Percentiles rank a stretch among this genome's conserved stretches.
Evolutionary conservation across 106 monocot genomes (phyloP).

Genomic region (Dioscorea dumetorum): DNA sequence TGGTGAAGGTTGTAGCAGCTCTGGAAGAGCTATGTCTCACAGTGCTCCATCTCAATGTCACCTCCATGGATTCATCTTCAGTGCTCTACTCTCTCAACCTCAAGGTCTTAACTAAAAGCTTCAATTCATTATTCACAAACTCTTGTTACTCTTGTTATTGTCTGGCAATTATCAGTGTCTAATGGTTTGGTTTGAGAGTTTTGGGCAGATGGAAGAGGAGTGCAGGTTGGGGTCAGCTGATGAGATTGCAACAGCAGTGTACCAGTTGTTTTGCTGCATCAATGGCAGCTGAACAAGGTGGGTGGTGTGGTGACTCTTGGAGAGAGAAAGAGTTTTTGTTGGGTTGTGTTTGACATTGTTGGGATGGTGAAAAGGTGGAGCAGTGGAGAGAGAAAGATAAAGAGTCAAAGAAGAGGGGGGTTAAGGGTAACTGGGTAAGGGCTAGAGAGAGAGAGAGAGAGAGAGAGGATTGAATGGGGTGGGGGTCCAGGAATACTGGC

Average conservation of each 20-base stretch:
- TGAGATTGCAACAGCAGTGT: conserved; percentile 70
- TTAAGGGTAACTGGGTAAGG: no score
- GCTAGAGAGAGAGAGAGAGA: no score
- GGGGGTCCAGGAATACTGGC: no score
- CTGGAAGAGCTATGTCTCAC: conserved; percentile 67
- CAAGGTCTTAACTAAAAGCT: conserved; percentile 46
- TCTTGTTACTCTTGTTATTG: neutral
- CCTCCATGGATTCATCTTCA: conserved; percentile 35
- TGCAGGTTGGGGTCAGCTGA: conserved; percentile 73
- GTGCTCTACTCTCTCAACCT: conserved; percentile 83
- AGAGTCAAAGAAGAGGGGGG: neutral
- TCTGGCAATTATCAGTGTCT: neutral
- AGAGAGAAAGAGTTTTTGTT: neutral
- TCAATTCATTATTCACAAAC: no score
- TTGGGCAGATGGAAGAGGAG: conserved; percentile 58
- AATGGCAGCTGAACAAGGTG: conserved; percentile 1
- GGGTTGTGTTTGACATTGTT: neutral
- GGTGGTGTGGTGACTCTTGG: neutral
- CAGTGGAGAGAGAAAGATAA: neutral
- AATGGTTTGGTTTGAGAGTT: neutral
- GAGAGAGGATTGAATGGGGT: neutral
- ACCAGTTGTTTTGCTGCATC: conserved; percentile 62
- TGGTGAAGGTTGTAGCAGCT: conserved; percentile 47
- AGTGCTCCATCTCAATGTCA: conserved; percentile 72
- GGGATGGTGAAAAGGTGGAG: neutral